phyloP scores from a whole-genome alignment of 306 rosid species.

The Arachis hypogaea region DNA sequence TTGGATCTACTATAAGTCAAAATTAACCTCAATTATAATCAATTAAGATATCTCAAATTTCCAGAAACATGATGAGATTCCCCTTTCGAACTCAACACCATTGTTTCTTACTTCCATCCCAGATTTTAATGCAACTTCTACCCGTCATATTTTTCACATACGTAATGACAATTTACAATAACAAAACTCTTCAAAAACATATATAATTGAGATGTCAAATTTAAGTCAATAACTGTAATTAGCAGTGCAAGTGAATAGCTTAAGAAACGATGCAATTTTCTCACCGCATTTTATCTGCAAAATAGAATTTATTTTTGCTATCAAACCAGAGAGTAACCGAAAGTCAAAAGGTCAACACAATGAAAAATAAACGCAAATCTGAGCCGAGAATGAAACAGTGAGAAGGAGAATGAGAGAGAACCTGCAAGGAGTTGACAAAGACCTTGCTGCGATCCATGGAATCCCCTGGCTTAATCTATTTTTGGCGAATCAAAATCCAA shows the following conservation, averaged over 20 bases:
- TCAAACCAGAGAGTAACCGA: constrained; percentile 1
- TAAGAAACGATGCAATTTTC: background rate
- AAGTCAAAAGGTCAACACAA: constrained; percentile 13
- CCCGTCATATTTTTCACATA: background rate
- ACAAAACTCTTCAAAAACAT: background rate
- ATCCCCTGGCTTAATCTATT: constrained; percentile 41
- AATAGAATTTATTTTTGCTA: background rate
- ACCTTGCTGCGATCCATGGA: constrained; percentile 97
- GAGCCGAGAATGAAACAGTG: background rate
- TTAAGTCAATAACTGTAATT: background rate
- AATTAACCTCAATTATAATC: constrained; percentile 12
- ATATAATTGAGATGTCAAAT: background rate
- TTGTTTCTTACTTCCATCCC: background rate
- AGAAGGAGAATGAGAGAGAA: constrained; percentile 19
- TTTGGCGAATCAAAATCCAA: too few species aligned
- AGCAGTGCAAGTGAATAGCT: background rate
- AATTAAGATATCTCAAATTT: constrained; percentile 17
- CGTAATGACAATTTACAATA: background rate
- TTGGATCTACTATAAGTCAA: constrained; percentile 6
- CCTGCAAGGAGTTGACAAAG: constrained; percentile 96
- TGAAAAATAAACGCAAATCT: constrained; percentile 55
- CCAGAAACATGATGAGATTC: background rate
- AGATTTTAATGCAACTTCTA: background rate
- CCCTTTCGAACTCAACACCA: background rate
- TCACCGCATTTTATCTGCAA: background rate